phyloP scores from a whole-genome alignment of 441 rosid genomes.

The Croton laevigatus region DNA sequence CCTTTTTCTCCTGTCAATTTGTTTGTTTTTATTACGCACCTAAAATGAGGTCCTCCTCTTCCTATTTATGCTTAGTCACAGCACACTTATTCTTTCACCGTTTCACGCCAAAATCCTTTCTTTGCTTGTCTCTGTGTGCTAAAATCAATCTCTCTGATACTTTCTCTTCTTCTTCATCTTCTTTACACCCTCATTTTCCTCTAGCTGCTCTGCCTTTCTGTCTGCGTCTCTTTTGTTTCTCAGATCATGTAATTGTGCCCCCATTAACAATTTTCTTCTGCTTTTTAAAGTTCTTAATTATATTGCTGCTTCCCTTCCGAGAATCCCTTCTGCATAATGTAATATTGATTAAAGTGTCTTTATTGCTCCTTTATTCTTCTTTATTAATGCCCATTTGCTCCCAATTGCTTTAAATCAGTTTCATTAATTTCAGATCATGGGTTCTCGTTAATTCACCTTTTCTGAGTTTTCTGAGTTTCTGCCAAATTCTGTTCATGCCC shows the following conservation, averaged over 20 bases:
- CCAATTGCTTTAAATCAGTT: slow-evolving; percentile 18
- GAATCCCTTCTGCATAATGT: slow-evolving; percentile 36
- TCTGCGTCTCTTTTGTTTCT: slow-evolving; percentile 15
- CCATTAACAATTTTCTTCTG: slow-evolving; percentile 13
- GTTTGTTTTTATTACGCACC: slow-evolving; percentile 14
- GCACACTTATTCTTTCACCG: slow-evolving; percentile 46
- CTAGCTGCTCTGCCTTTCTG: slow-evolving; percentile 6
- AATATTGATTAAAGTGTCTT: slow-evolving; percentile 27
- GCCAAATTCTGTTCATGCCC: slow-evolving; percentile 30
- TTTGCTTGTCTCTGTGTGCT: slow-evolving; percentile 25
- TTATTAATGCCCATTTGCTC: slow-evolving; percentile 35
- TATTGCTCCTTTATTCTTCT: slow-evolving; percentile 22
- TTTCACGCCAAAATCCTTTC: slow-evolving; percentile 40
- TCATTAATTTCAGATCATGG: slow-evolving; percentile 32
- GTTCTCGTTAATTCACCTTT: slow-evolving; percentile 40
- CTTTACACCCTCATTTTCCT: slow-evolving; percentile 11
- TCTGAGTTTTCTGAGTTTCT: slow-evolving; percentile 12
- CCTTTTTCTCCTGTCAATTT: slow-evolving; percentile 10
- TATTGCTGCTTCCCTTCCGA: slow-evolving; percentile 16
- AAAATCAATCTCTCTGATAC: slow-evolving; percentile 11
- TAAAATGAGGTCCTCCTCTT: neutral
- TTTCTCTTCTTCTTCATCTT: slow-evolving; percentile 11
- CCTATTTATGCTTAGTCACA: slow-evolving; percentile 43
- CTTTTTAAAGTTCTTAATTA: slow-evolving; percentile 3
- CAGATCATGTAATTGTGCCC: slow-evolving; percentile 28